phyloP scores from a whole-genome alignment of 495 filamentous ascomycete species.

The Daldinia loculata region DNA sequence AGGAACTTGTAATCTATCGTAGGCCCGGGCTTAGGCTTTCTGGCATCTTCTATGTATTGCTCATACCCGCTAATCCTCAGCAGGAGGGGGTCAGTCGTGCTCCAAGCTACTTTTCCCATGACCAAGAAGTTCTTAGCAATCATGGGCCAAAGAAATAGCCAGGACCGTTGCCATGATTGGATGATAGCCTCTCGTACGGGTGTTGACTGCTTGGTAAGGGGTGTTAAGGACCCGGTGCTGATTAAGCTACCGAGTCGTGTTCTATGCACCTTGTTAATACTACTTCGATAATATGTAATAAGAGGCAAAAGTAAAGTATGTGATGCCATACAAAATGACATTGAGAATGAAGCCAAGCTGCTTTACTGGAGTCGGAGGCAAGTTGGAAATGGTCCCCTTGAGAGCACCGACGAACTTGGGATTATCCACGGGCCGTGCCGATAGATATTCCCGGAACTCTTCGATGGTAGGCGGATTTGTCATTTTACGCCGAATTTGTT shows the following conservation, averaged over 20 bases:
- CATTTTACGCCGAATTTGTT: background rate
- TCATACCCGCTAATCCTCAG: constrained; percentile 64
- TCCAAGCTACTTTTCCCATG: constrained; percentile 67
- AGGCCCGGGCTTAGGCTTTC: constrained; percentile 50
- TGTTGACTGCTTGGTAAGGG: constrained; percentile 50
- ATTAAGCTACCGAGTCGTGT: constrained; percentile 23
- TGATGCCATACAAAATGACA: constrained; percentile 7
- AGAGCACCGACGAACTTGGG: constrained; percentile 2
- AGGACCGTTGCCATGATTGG: constrained; percentile 60
- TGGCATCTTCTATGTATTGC: background rate
- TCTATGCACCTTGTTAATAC: background rate
- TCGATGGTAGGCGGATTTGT: background rate
- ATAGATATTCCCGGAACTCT: constrained; percentile 20
- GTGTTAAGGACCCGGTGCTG: constrained; percentile 35
- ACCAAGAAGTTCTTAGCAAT: constrained; percentile 61
- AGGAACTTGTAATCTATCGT: constrained; percentile 51
- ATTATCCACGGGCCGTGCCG: constrained; percentile 7
- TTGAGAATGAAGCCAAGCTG: constrained; percentile 7
- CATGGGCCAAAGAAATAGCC: constrained; percentile 61
- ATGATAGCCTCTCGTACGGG: constrained; percentile 62
- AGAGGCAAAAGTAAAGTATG: background rate
- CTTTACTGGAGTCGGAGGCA: background rate
- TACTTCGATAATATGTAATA: background rate
- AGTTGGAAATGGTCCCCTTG: background rate
- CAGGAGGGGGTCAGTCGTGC: constrained; percentile 62